Percentiles rank a stretch among this genome's conserved stretches.
Conservation (phyloP, 352 stramenopile genomes). For the Phytopythium cucurbitacearum region DNA sequence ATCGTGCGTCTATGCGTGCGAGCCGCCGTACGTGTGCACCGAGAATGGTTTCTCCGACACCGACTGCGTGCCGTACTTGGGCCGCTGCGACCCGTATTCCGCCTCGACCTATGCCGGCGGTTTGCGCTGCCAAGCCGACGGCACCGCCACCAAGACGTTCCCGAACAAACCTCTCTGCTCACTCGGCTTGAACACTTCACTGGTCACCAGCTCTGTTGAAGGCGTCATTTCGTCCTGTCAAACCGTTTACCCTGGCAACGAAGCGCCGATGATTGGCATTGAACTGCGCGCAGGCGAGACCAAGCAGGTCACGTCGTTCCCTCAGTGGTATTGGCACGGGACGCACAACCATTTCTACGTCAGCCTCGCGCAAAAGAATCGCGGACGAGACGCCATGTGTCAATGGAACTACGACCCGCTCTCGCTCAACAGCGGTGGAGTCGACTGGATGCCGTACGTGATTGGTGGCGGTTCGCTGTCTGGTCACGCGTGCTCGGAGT, state of each 20-base stretch:
- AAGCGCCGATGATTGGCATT: conserved; percentile 4
- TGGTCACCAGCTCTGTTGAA: conserved; percentile 1
- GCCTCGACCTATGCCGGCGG: conserved; percentile 4
- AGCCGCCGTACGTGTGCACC: conserved; percentile 7
- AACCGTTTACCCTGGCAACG: conserved; percentile 6
- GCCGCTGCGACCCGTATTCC: conserved; percentile 5
- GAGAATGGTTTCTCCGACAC: conserved; percentile 9
- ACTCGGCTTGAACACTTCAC: conserved; percentile 2
- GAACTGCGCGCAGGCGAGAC: conserved; percentile 2
- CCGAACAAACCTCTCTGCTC: conserved; percentile 3
- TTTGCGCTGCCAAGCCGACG: conserved; percentile 4
- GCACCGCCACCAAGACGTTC: conserved; percentile 1
- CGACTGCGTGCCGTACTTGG: conserved; percentile 6
- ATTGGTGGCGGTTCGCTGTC: conserved; percentile 2
- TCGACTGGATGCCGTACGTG: conserved; percentile 7
- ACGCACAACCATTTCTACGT: conserved; percentile 9
- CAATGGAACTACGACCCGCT: conserved; percentile 7
- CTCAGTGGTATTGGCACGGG: conserved; percentile 8
- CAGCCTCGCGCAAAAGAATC: background rate
- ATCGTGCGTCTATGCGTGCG: conserved; percentile 6
- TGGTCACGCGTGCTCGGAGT: conserved; percentile 6
- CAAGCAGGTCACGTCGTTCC: conserved; percentile 8
- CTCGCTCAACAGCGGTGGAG: conserved; percentile 5
- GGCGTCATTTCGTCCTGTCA: conserved; percentile 7
- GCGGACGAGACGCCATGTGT: background rate